phyloP scores from a whole-genome alignment of 768 basidiomycete species.

The Russula sp. region DNA sequence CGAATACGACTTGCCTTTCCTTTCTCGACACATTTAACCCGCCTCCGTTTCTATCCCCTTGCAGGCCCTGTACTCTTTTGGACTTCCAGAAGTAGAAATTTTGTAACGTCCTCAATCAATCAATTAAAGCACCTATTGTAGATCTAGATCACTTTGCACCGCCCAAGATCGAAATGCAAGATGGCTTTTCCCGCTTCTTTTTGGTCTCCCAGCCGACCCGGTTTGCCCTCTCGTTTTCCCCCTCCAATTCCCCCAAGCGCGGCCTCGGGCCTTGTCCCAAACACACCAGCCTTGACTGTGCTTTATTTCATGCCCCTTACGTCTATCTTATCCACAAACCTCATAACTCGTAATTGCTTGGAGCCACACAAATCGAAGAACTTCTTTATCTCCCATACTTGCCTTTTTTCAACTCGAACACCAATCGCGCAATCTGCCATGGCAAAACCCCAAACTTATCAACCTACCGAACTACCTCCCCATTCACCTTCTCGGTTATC shows the following conservation, averaged over 20 bases:
- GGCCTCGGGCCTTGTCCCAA: background rate
- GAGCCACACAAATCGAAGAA: constrained; percentile 7
- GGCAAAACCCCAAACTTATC: background rate
- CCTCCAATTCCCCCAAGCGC: background rate
- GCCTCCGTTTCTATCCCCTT: constrained; percentile 3
- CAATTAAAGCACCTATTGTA: background rate
- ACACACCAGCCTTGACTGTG: background rate
- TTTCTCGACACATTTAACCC: constrained; percentile 4
- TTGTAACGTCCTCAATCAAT: constrained; percentile 10
- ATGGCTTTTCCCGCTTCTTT: background rate
- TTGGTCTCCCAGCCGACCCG: too few relatives aligned
- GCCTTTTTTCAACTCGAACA: background rate
- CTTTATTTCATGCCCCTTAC: background rate
- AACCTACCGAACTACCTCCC: background rate
- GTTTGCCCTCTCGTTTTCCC: background rate
- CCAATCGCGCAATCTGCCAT: constrained; percentile 8
- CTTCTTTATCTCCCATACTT: background rate
- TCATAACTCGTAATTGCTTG: background rate
- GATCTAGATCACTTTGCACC: constrained; percentile 5
- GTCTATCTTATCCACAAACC: background rate
- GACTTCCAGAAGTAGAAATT: constrained; percentile 3
- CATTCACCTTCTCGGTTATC: background rate
- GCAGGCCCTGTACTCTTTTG: background rate
- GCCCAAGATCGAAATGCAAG: constrained; percentile 1
- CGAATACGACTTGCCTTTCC: constrained; percentile 15